Conservation (phyloP, 306 rosid genomes). For the Prunus fruticosa region DNA sequence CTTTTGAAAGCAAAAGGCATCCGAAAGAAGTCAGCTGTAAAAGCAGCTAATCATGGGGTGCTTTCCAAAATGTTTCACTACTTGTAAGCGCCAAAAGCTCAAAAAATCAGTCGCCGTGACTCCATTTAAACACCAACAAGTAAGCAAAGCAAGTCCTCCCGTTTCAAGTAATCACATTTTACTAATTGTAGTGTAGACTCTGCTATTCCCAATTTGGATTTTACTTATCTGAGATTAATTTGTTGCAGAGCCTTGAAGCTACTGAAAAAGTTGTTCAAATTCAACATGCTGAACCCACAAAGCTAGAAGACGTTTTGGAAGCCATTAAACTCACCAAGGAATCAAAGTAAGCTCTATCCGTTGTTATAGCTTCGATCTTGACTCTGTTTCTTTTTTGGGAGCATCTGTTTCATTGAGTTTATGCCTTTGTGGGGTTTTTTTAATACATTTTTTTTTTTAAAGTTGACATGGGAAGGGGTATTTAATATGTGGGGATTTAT, state of each 20-base stretch:
- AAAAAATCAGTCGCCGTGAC: slow-evolving; percentile 5
- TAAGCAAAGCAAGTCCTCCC: background rate
- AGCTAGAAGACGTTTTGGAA: slow-evolving; percentile 25
- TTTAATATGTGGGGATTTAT: background rate
- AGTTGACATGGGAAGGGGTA: no score
- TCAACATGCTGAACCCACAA: slow-evolving; percentile 15
- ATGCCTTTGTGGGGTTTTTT: background rate
- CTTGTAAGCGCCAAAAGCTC: slow-evolving; percentile 25
- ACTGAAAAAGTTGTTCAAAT: slow-evolving; percentile 19
- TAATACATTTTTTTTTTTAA: background rate
- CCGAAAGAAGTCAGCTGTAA: slow-evolving; percentile 20
- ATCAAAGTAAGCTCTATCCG: slow-evolving; percentile 44
- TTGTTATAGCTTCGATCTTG: background rate
- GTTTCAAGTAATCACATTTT: background rate
- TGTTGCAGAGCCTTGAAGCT: slow-evolving; percentile 31
- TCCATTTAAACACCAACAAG: slow-evolving; percentile 22
- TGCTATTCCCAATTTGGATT: background rate
- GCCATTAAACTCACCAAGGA: slow-evolving; percentile 21
- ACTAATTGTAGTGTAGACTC: no score
- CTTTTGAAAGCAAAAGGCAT: slow-evolving; percentile 25
- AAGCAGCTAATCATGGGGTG: slow-evolving; percentile 44
- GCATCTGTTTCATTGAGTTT: background rate
- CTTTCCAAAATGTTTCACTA: slow-evolving; percentile 28
- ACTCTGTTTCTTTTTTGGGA: background rate
- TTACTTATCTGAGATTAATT: background rate